Percentiles rank a stretch among this genome's conserved stretches.
Evolutionary conservation across 1,139 yeast genomes (phyloP).

Genomic region (Yamadazyma mexicana): DNA sequence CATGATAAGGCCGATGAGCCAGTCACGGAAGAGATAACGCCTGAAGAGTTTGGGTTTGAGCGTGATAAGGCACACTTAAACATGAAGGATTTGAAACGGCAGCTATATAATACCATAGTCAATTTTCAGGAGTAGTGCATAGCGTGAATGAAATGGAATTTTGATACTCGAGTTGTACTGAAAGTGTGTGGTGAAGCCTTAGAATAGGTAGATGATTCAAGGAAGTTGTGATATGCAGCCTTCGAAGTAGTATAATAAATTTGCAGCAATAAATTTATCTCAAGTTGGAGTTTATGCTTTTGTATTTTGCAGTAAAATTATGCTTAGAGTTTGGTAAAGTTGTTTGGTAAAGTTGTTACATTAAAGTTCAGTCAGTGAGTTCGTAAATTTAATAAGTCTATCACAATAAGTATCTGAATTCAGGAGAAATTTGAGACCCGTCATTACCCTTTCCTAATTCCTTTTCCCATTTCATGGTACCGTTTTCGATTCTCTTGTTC

Average conservation of each 20-base stretch:
- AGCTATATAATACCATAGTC: constrained; percentile 54
- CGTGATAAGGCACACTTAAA: constrained; percentile 60
- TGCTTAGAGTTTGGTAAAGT: too few relatives aligned
- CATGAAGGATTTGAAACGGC: constrained; percentile 65
- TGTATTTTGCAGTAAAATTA: too few relatives aligned
- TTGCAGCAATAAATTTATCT: too few relatives aligned
- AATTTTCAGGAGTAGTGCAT: constrained; percentile 31
- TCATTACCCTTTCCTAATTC: constrained; percentile 52
- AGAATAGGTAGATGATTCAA: too few relatives aligned
- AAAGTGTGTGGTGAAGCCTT: too few relatives aligned
- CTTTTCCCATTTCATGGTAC: constrained; percentile 52
- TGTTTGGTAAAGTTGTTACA: too few relatives aligned
- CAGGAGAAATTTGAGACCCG: constrained; percentile 42
- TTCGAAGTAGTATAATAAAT: too few relatives aligned
- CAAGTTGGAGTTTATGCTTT: too few relatives aligned
- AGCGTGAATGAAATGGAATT: not conserved
- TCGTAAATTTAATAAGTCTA: not conserved
- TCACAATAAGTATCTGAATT: constrained; percentile 42
- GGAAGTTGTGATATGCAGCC: too few relatives aligned
- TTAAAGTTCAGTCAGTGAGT: too few relatives aligned
- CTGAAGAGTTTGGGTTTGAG: constrained; percentile 82
- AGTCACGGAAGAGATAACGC: constrained; percentile 67
- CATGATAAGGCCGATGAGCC: constrained; percentile 90
- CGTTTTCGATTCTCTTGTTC: constrained; percentile 44
- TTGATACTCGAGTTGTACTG: too few relatives aligned